Evolutionary conservation across 805 yeast species (phyloP), one percentile per base, ranked within the genome.

Genomic region (Kuraishia ogatae): DNA sequence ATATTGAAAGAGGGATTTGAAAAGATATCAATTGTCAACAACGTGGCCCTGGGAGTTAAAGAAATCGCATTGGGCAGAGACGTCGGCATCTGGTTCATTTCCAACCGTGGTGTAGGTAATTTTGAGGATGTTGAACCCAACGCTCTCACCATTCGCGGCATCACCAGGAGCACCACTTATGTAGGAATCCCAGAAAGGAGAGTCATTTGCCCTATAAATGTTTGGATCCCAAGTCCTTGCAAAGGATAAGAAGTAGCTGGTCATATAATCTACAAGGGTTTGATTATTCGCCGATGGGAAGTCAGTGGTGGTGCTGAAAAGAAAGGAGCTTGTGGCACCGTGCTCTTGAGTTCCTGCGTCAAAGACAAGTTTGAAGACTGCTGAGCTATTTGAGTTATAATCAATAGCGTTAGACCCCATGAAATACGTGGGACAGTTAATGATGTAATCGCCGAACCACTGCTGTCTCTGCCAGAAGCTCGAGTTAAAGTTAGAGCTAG

Each of bases 21-120:
- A 26, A 26, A 26, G 8, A 26, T 10, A 71, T 35, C 43, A 35
- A 15, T 35, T 35, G 13, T 35, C n/a, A 35, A 35, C 43, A 8
- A 35, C 43, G 13, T 35, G 13, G 13, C 17, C 17, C 43, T 35
- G 43, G n/a, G 43, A 35, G 43, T 35, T 35, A 17, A 35, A 35
- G 43, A 35, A 35, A 35, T 35, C 43, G 13, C 43, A 35, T 15
- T 35, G 43, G 3, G 43, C 43, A 35, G 43, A 35, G n/a, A 35
- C 43, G 13, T 35, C 43, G 17, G 43, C 43, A 35, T 35, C 43
- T 3, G 43, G 17, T 35, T 35, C 43, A 35, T 35, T 35, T 35
- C 43, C 43, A 35, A 35, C 43, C 13, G 43, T 35, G 43, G 43
- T 35, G 17, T 35, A 35, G n/a, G 43, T 35, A 15, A 35, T 35